Evolutionary conservation across 2,329 filamentous ascomycete genomes (phyloP).

Genomic region (Penicillium rolfsii): DNA sequence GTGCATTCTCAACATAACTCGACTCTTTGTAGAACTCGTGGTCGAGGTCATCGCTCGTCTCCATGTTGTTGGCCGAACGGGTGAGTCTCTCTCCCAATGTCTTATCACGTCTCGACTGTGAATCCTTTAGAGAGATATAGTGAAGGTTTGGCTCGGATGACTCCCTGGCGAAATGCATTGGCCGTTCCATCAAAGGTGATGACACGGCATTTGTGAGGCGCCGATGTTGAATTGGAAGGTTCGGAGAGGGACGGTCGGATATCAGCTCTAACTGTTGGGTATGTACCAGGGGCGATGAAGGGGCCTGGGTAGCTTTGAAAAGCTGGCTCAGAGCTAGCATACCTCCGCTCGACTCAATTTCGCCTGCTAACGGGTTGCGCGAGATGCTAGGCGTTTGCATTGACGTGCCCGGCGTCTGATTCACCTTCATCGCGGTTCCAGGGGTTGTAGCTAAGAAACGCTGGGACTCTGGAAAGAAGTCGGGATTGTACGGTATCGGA

Average conservation of each 20-base stretch:
- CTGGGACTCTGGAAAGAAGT: constrained; percentile 53
- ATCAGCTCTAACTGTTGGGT: constrained; percentile 41
- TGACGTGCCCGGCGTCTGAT: constrained; percentile 31
- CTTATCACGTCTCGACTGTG: constrained; percentile 47
- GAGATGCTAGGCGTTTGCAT: constrained; percentile 46
- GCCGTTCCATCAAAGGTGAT: constrained; percentile 42
- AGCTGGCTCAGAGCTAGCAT: constrained; percentile 53
- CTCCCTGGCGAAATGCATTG: constrained; percentile 39
- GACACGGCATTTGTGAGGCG: constrained; percentile 40
- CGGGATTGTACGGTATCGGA: constrained; percentile 41
- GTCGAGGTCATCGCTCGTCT: constrained; percentile 43
- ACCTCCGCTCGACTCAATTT: constrained; percentile 41
- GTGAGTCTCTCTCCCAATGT: constrained; percentile 37
- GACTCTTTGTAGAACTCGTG: constrained; percentile 51
- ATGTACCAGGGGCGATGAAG: constrained; percentile 50
- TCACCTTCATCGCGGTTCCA: constrained; percentile 42
- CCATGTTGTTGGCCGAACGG: constrained; percentile 41
- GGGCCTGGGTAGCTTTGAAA: constrained; percentile 53
- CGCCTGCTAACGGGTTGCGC: constrained; percentile 48
- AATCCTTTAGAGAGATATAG: constrained; percentile 53
- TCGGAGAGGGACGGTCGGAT: constrained; percentile 55
- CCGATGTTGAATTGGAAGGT: constrained; percentile 48
- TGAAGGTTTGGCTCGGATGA: constrained; percentile 47
- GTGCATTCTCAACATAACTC: constrained; percentile 41
- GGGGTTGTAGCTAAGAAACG: constrained; percentile 50